These are phyloP conservation scores for Suhomyces pyralidae DNA, from an alignment of 805 yeast species.

Conservation along the genomic window DNA sequence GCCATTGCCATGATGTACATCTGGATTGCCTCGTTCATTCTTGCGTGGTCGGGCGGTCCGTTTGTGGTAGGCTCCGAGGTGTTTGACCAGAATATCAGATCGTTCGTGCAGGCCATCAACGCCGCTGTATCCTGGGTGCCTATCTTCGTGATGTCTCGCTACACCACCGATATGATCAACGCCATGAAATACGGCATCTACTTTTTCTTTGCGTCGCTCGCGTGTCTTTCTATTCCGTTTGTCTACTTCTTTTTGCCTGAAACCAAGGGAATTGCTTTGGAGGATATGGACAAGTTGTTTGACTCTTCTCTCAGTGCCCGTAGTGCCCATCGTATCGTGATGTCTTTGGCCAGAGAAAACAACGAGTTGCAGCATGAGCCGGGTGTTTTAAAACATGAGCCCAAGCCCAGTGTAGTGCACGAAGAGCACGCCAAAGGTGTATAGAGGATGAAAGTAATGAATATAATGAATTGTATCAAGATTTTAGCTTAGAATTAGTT, in stretches of 20 bases:
- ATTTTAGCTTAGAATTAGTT: too few relatives aligned
- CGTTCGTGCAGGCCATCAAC: slow-evolving; percentile 39
- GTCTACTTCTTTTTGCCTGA: slow-evolving; percentile 39
- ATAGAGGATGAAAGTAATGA: neutral
- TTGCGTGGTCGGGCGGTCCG: slow-evolving; percentile 42
- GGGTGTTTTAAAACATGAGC: neutral
- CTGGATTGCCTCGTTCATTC: slow-evolving; percentile 40
- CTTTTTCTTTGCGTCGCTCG: slow-evolving; percentile 35
- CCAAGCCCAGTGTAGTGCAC: neutral
- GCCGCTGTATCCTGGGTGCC: slow-evolving; percentile 42
- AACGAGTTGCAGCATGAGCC: slow-evolving; percentile 13
- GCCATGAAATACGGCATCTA: slow-evolving; percentile 36
- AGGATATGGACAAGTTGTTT: slow-evolving; percentile 28
- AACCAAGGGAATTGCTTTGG: slow-evolving; percentile 35
- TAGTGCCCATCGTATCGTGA: slow-evolving; percentile 19
- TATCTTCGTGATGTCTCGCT: slow-evolving; percentile 35
- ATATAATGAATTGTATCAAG: too few relatives aligned
- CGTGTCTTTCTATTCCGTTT: slow-evolving; percentile 32
- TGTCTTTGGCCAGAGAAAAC: slow-evolving; percentile 14
- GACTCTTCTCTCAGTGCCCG: slow-evolving; percentile 20
- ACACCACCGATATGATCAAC: slow-evolving; percentile 33
- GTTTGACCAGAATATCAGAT: slow-evolving; percentile 39
- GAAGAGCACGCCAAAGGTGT: too few relatives aligned
- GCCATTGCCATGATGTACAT: slow-evolving; percentile 41
- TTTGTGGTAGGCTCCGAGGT: slow-evolving; percentile 40